Base-by-base conservation (phyloP, 2,329 filamentous ascomycete genomes). In the Alternaria atra region DNA sequence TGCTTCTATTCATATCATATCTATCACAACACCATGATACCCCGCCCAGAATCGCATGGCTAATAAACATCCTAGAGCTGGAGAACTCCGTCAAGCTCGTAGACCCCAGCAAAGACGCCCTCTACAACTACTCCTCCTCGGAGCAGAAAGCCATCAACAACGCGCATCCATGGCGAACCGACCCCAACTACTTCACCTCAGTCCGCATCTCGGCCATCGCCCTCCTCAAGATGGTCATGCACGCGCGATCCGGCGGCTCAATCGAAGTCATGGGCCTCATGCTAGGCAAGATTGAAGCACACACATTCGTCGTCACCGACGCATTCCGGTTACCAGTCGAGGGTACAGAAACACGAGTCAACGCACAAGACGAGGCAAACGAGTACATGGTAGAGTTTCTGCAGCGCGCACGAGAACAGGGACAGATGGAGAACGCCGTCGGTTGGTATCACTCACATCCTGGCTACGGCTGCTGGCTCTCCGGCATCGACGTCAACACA, bases 371-470 rank as follows among this genome's bases (percentile, higher is more conserved):
- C 68, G 94, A 98, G 71, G 95, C 94, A 55, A 96, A 98, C 82
- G 95, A 98, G 82, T 99, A 98, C 82, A 92, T 98, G 84, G 89
- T 97, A 55, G 88, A 91, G 67, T 98, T 96, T 76, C 85, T 96
- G 29, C 85, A 90, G 69, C 83, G 89, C 3, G 91, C 90, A 69
- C 87, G 94, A 60, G 89, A 94, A 66, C 77, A 91, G 83, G 86
- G 93, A 77, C 83, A 94, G 57, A 84, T 90, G 77, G 95, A 99
- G 80, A 98, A 99, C 77, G 91, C 92, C 0, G 91, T 99, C 15
- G 95, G 95, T 17, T 99, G 95, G 95, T 99, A 99, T 80, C 95
- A 99, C 81, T 94, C 90, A 69, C 95, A 99, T 77, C 95, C 95
- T 0, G 95, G 95, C 27, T 99, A 99, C 78, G 95, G 95, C 44